phyloP scores from a whole-genome alignment of 2,329 filamentous ascomycete genomes.

The Fusarium citri region DNA sequence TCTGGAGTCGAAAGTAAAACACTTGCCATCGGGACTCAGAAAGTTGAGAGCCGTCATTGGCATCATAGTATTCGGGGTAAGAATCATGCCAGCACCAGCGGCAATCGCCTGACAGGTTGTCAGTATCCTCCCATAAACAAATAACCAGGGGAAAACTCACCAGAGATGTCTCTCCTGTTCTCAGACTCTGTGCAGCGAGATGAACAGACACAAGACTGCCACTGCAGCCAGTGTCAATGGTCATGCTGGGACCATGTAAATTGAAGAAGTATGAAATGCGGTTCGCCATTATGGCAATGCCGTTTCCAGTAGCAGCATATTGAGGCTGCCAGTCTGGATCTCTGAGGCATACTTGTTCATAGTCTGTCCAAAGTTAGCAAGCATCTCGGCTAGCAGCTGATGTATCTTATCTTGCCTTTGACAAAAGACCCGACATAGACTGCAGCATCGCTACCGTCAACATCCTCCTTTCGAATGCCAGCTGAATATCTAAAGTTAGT shows the following conservation, averaged over 20 bases:
- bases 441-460: slow-evolving; percentile 58
- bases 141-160: slow-evolving; percentile 41
- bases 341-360: slow-evolving; percentile 61
- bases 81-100: slow-evolving; percentile 64
- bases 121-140: slow-evolving; percentile 9
- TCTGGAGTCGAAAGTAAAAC: slow-evolving; percentile 66
- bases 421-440: slow-evolving; percentile 65
- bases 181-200: slow-evolving; percentile 62
- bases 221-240: slow-evolving; percentile 70
- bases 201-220: slow-evolving; percentile 66
- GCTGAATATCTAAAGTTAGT: slow-evolving; percentile 47
- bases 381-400: not conserved
- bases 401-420: slow-evolving; percentile 52
- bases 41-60: slow-evolving; percentile 67
- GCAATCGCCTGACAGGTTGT: slow-evolving; percentile 56
- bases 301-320: slow-evolving; percentile 65
- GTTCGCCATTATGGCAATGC: slow-evolving; percentile 66
- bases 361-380: slow-evolving; percentile 52
- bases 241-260: slow-evolving; percentile 66
- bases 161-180: slow-evolving; percentile 57
- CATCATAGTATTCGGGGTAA: slow-evolving; percentile 66
- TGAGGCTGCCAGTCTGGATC: slow-evolving; percentile 63
- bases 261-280: slow-evolving; percentile 68
- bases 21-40: slow-evolving; percentile 62
- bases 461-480: slow-evolving; percentile 57